These are phyloP conservation scores for Casuarina equisetifolia DNA, from an alignment of 306 rosid genomes.

Conservation along the genomic window DNA sequence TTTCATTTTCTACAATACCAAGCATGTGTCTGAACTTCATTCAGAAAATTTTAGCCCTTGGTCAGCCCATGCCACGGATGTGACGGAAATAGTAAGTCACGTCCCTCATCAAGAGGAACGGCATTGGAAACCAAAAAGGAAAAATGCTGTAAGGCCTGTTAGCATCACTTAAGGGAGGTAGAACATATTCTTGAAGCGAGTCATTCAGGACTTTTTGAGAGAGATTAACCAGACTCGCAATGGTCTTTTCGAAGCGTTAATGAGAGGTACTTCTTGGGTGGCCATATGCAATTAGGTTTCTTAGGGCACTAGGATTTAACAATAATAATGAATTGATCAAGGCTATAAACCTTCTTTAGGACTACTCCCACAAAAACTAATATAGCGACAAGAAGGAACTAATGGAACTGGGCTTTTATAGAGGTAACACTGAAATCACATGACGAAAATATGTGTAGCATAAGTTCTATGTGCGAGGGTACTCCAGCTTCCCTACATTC, in stretches of 20 bases:
- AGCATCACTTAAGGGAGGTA: no score
- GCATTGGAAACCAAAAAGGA: background rate
- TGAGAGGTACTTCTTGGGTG: no score
- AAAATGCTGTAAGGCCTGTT: background rate
- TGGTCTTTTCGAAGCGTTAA: no score
- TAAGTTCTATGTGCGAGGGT: no score
- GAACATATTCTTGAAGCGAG: no score
- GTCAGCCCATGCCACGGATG: background rate
- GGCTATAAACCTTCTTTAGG: background rate
- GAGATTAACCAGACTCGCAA: no score
- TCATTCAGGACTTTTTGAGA: background rate
- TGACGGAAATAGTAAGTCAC: background rate
- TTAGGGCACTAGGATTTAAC: background rate
- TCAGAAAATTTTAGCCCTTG: background rate
- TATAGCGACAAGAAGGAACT: background rate
- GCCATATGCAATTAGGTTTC: background rate
- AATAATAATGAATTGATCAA: no score
- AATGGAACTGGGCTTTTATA: no score
- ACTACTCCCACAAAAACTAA: background rate
- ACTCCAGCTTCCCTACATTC: no score
- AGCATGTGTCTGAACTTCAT: background rate
- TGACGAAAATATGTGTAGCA: no score
- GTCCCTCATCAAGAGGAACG: background rate
- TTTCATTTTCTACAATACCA: no score
- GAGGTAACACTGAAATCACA: no score